Evolutionary conservation across 352 stramenopile genomes (phyloP).

Genomic region (Phytophthora colocasiae): DNA sequence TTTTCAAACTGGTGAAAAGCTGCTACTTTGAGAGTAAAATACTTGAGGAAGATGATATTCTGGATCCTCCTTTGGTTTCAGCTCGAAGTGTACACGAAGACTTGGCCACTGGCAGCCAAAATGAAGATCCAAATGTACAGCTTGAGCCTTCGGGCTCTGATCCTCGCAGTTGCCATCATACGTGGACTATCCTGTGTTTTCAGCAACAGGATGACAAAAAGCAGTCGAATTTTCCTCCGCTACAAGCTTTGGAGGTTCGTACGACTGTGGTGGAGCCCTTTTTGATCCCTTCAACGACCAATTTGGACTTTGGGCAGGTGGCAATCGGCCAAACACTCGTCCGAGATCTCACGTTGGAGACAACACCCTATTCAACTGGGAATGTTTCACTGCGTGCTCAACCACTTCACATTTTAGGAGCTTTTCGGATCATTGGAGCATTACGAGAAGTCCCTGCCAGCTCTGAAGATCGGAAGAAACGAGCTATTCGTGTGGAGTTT

Average conservation of each 20-base stretch:
- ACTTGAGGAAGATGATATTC: neutral
- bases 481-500: conserved; percentile 71
- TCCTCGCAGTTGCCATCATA: conserved; percentile 76
- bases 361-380: conserved; percentile 29
- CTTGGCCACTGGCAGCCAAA: neutral
- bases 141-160: conserved; percentile 3
- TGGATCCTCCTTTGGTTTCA: neutral
- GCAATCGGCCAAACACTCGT: conserved; percentile 78
- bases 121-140: neutral
- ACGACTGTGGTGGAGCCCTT: conserved; percentile 69
- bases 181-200: conserved; percentile 83
- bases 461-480: conserved; percentile 27
- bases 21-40: conserved; percentile 18
- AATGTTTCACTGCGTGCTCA: conserved; percentile 51
- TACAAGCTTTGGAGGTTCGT: conserved; percentile 71
- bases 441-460: conserved; percentile 46
- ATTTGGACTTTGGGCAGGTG: conserved; percentile 87
- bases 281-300: conserved; percentile 49
- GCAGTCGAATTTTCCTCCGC: conserved; percentile 1
- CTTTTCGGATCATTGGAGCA: conserved; percentile 83
- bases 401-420: conserved; percentile 81
- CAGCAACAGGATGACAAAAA: conserved; percentile 30
- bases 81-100: conserved; percentile 14
- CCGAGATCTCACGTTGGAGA: conserved; percentile 67
- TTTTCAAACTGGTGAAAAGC: conserved; percentile 46